Conservation (phyloP, 2,329 filamentous ascomycete species). For the Xylaria polymorpha region DNA sequence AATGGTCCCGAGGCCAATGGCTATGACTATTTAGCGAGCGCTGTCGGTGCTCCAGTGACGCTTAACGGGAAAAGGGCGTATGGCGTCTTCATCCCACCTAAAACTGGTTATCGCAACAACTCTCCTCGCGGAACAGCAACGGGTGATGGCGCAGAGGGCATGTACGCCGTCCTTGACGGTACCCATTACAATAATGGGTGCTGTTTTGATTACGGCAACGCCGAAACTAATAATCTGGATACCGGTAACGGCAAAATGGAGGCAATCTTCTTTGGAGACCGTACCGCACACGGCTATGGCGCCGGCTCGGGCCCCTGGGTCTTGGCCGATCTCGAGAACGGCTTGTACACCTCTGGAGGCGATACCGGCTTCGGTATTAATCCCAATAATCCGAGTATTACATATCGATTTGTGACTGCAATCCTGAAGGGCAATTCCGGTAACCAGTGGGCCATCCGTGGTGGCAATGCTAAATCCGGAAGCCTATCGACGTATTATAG, state of each 20-base stretch:
- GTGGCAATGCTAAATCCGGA: conserved; percentile 65
- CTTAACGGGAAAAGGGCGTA: conserved; percentile 71
- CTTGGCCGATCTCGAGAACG: conserved; percentile 76
- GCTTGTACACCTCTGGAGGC: conserved; percentile 67
- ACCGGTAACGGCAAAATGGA: conserved; percentile 76
- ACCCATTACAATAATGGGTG: conserved; percentile 4
- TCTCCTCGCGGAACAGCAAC: conserved; percentile 58
- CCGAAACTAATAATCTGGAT: conserved; percentile 62
- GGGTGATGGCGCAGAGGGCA: conserved; percentile 66
- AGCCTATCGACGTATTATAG: conserved; percentile 68
- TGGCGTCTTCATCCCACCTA: conserved; percentile 70
- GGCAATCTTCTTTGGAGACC: conserved; percentile 71
- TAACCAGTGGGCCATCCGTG: conserved; percentile 69
- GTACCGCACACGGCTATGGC: conserved; percentile 65
- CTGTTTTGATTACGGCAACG: conserved; percentile 58
- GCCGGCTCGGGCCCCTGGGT: conserved; percentile 71
- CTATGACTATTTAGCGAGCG: conserved; percentile 69
- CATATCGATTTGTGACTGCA: conserved; percentile 65
- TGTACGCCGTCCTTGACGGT: conserved; percentile 70
- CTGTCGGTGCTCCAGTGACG: conserved; percentile 69
- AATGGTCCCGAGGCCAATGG: conserved; percentile 65
- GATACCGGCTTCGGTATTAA: conserved; percentile 60
- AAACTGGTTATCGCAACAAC: conserved; percentile 70
- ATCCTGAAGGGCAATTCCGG: conserved; percentile 64
- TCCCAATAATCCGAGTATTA: conserved; percentile 58